phyloP scores from a whole-genome alignment of 2,329 filamentous ascomycete species.

The Thermomyces lanuginosus region DNA sequence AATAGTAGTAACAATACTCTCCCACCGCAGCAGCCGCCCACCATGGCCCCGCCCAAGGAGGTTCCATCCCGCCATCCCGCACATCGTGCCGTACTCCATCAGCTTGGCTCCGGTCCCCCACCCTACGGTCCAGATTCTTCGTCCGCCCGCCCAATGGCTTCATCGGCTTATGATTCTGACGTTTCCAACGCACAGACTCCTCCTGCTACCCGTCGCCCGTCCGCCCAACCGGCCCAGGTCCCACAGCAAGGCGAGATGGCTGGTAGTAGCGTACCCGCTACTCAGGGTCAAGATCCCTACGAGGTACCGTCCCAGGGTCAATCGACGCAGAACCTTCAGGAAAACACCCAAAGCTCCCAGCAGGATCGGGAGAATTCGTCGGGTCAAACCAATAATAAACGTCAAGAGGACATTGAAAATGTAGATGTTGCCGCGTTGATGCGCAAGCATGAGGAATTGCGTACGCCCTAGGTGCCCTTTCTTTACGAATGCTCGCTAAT shows the following conservation, averaged over 20 bases:
- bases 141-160: no score
- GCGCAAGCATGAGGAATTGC: conserved; percentile 30
- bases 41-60: neutral
- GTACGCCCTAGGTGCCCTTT: conserved; percentile 15
- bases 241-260: conserved; percentile 5
- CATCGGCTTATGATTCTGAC: conserved; percentile 1
- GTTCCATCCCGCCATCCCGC: neutral
- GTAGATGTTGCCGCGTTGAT: conserved; percentile 31
- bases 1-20: neutral
- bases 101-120: neutral
- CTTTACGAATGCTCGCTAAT: neutral
- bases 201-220: conserved; percentile 5
- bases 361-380: conserved; percentile 19
- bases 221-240: conserved; percentile 2
- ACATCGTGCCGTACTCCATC: neutral
- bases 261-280: no score
- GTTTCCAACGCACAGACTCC: conserved; percentile 2
- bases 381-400: conserved; percentile 13
- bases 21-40: neutral
- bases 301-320: no score
- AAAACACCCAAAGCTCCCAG: no score
- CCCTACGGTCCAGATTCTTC: neutral
- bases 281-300: no score
- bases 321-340: no score
- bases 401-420: conserved; percentile 23